Base-by-base conservation (phyloP, 805 yeast genomes). In the Myxozyma neglecta region DNA sequence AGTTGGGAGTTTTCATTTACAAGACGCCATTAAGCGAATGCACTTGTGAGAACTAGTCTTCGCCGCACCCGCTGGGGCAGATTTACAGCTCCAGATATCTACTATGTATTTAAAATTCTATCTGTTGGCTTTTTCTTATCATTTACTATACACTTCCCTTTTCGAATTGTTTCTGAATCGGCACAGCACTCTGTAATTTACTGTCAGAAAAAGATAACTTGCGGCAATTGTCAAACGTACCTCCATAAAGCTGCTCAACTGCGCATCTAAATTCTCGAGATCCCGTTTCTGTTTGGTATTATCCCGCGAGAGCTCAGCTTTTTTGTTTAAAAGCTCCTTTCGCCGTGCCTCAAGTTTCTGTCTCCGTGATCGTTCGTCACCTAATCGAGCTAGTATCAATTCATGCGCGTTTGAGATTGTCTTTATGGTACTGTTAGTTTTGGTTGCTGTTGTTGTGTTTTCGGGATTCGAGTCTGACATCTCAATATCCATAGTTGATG, bases 281-380 rank as follows among this genome's bases (percentile, higher is more conserved):
- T 64, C 65, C 14, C 35, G 16, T 53, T 57, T 57, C 45, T 57
- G 52, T 39, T 39, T 53, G 18, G 50, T 32, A 24, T 64, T 64
- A 32, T 64, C 66, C 11, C 35, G 29, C 16, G 59, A 42, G 39
- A 64, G 35, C 8, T 44, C 48, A 1, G 56, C n/a, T 43, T 55
- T 57, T 10, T 32, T 16, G n/a, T 24, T 32, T 39, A 32, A 8
- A 13, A 64, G 58, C 32, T 54, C 60, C 11, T 50, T 46, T 36
- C 50, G 20, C 45, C 24, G 24, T 11, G 44, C 37, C 10, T 55
- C 63, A 32, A 61, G 39, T 29, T 11, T 14, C 13, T 32, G 24
- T n/a, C 67, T 43, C 14, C 67, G 56, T 14, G n/a, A 44, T n/a
- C 61, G 53, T 40, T 64, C 67, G 48, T 64, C 67, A 11, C 49